phyloP scores from a whole-genome alignment of 805 yeast species.

The Lipomyces chichibuensis region DNA sequence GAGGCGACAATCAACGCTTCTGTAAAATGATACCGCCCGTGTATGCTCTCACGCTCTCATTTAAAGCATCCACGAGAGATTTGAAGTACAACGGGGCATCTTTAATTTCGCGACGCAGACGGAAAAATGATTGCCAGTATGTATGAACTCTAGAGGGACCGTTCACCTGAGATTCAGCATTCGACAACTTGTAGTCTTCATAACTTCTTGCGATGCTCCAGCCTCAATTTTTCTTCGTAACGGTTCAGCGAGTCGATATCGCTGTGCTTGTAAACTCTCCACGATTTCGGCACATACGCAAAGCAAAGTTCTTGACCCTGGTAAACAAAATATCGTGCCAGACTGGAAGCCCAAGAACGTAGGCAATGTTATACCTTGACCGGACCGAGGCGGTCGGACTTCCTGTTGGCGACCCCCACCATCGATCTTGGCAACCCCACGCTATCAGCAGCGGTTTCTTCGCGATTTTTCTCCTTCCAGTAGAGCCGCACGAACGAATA shows the following conservation, averaged over 20 bases:
- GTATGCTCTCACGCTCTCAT: constrained; percentile 16
- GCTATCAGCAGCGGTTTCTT: not conserved
- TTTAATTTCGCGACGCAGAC: constrained; percentile 50
- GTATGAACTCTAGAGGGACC: constrained; percentile 53
- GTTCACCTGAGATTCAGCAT: constrained; percentile 51
- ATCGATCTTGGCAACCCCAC: not conserved
- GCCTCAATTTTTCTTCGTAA: constrained; percentile 36
- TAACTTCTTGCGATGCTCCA: constrained; percentile 28
- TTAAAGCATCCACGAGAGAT: constrained; percentile 47
- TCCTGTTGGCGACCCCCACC: not conserved
- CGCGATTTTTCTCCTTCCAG: not conserved
- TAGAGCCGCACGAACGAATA: not conserved
- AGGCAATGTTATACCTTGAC: constrained; percentile 42
- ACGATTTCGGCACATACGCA: constrained; percentile 39
- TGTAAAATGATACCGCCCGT: constrained; percentile 6
- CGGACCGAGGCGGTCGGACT: not conserved
- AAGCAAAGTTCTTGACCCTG: constrained; percentile 60
- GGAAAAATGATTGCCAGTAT: constrained; percentile 53
- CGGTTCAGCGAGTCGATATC: constrained; percentile 55
- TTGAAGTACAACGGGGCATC: constrained; percentile 52
- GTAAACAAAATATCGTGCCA: constrained; percentile 60
- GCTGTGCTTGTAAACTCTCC: constrained; percentile 55
- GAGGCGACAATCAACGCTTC: constrained; percentile 12
- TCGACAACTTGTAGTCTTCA: constrained; percentile 53
- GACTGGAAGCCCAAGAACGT: constrained; percentile 52